Evolutionary conservation across 306 rosid genomes (phyloP).

Genomic region (Corylus avellana): DNA sequence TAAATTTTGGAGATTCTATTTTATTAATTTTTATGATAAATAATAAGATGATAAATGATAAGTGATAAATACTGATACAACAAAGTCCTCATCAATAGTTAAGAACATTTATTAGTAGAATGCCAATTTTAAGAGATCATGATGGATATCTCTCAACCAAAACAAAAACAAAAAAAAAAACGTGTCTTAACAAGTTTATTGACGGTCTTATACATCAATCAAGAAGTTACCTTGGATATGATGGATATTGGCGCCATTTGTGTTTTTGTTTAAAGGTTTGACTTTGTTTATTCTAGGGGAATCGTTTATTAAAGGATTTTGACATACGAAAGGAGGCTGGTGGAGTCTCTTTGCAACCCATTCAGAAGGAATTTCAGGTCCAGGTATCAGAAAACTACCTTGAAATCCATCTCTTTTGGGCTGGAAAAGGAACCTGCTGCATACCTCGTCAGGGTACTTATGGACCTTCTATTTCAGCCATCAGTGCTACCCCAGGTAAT

Average conservation of each 20-base stretch:
- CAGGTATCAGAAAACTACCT: conserved; percentile 51
- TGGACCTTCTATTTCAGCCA: conserved; percentile 80
- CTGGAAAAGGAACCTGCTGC: conserved; percentile 90
- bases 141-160: too few species aligned
- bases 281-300: conserved; percentile 52
- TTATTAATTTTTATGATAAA: too few species aligned
- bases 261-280: neutral
- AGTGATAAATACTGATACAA: too few species aligned
- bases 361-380: conserved; percentile 33
- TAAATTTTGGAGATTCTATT: too few species aligned
- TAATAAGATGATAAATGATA: too few species aligned
- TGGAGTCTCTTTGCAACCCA: conserved; percentile 36
- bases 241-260: neutral
- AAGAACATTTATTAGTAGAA: too few species aligned
- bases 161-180: too few species aligned
- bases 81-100: too few species aligned
- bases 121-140: neutral
- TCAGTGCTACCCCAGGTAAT: conserved; percentile 73
- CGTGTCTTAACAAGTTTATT: neutral
- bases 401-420: conserved; percentile 86
- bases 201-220: too few species aligned
- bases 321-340: conserved; percentile 49
- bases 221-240: too few species aligned
- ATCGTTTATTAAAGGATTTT: conserved; percentile 35
- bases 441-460: conserved; percentile 58